Percentiles rank a stretch among this genome's conserved stretches.
Evolutionary conservation across 768 basidiomycete genomes (phyloP).

Genomic region (Russula sp.): DNA sequence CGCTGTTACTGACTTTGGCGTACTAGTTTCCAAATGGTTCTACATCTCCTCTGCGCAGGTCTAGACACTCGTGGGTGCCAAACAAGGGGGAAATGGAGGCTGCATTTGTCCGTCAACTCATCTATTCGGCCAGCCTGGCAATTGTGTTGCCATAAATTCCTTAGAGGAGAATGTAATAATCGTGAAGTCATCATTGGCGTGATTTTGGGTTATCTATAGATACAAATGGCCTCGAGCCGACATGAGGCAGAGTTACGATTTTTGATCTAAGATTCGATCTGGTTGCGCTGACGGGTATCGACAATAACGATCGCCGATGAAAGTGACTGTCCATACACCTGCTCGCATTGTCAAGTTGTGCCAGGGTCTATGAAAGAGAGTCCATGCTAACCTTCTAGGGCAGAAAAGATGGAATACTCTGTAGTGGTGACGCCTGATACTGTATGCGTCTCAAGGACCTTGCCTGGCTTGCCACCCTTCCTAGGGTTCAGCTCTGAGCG

Average conservation of each 20-base stretch:
- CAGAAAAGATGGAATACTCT: conserved; percentile 88
- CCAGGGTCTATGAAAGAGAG: neutral
- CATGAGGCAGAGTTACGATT: conserved; percentile 24
- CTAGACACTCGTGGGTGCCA: conserved; percentile 28
- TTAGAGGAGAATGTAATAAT: conserved; percentile 9
- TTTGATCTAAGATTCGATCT: conserved; percentile 38
- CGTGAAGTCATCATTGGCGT: conserved; percentile 15
- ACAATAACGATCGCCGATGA: conserved; percentile 85
- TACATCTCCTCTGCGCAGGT: conserved; percentile 88
- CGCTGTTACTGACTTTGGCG: conserved; percentile 4
- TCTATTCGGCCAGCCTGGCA: neutral
- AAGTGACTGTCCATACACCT: conserved; percentile 92
- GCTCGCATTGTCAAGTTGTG: conserved; percentile 7
- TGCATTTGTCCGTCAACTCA: neutral
- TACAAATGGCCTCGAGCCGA: conserved; percentile 13
- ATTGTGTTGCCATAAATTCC: neutral
- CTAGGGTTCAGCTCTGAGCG: conserved; percentile 63
- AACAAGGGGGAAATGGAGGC: neutral
- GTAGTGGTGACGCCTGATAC: conserved; percentile 69
- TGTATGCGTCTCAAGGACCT: conserved; percentile 88
- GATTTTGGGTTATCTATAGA: conserved; percentile 15
- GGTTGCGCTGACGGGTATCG: conserved; percentile 75
- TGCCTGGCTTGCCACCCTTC: conserved; percentile 65
- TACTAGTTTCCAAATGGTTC: conserved; percentile 84
- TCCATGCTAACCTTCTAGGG: conserved; percentile 68